phyloP scores from a whole-genome alignment of 2,329 filamentous ascomycete genomes.

The Fusarium liriodendri region DNA sequence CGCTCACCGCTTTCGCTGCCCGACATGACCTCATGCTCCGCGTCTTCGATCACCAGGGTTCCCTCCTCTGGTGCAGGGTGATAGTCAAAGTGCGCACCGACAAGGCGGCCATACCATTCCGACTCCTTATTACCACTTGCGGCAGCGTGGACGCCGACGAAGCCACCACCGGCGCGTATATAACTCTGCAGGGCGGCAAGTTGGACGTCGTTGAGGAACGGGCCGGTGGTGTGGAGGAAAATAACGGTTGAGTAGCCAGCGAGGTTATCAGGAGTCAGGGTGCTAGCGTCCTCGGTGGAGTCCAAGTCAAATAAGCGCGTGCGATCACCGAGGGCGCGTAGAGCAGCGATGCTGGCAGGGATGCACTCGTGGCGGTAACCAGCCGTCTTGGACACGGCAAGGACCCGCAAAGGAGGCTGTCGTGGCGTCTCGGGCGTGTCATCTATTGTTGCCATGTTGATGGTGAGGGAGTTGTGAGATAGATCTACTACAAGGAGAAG shows the following conservation, averaged over 20 bases:
- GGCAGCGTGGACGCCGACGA: conserved; percentile 29
- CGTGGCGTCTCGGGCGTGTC: neutral
- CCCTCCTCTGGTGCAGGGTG: conserved; percentile 27
- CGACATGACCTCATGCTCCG: conserved; percentile 4
- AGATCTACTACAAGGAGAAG: neutral
- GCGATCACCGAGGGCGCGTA: neutral
- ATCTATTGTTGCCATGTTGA: neutral
- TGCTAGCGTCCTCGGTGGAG: conserved; percentile 14
- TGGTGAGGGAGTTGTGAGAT: neutral
- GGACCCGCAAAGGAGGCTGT: neutral
- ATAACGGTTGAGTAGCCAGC: conserved; percentile 3
- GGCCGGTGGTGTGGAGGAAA: conserved; percentile 21
- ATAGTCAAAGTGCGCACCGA: conserved; percentile 13
- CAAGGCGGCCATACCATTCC: conserved; percentile 5
- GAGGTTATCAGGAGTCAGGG: neutral
- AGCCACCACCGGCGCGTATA: conserved; percentile 12
- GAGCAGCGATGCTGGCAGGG: conserved; percentile 3
- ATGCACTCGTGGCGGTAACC: conserved; percentile 28
- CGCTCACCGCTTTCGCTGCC: neutral
- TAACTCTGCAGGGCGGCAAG: neutral
- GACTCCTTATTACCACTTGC: neutral
- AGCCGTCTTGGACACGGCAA: conserved; percentile 23
- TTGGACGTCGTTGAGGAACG: neutral
- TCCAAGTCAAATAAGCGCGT: neutral
- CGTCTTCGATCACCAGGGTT: neutral